These are phyloP conservation scores for Wickerhamomyces kurtzmanii DNA, from an alignment of 805 yeast genomes.

Conservation along the genomic window DNA sequence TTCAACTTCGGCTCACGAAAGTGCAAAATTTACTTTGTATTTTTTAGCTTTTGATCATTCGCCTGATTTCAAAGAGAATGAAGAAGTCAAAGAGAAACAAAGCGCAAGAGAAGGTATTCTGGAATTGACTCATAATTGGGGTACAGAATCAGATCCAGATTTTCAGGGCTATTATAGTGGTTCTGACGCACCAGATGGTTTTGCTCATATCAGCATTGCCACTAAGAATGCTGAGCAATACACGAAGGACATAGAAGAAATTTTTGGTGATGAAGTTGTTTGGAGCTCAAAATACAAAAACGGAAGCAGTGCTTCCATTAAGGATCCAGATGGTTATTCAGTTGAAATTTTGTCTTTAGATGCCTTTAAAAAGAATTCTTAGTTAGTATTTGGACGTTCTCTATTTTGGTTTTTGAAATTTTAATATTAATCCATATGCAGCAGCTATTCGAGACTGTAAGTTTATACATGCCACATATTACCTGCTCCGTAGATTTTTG, in stretches of 20 bases:
- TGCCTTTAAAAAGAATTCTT: no score
- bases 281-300: slow-evolving; percentile 52
- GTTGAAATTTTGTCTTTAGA: slow-evolving; percentile 71
- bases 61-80: slow-evolving; percentile 28
- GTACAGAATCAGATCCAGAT: slow-evolving; percentile 72
- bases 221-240: slow-evolving; percentile 51
- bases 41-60: slow-evolving; percentile 68
- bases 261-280: slow-evolving; percentile 38
- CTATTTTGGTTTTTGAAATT: no score
- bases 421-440: no score
- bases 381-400: no score
- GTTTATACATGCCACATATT: no score
- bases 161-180: slow-evolving; percentile 83
- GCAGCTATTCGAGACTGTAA: no score
- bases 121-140: slow-evolving; percentile 94
- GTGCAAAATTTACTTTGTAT: slow-evolving; percentile 76
- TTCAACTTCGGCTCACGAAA: slow-evolving; percentile 43
- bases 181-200: slow-evolving; percentile 72
- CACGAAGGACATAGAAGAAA: slow-evolving; percentile 36
- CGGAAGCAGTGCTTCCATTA: slow-evolving; percentile 60
- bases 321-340: slow-evolving; percentile 88
- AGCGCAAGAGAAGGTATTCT: slow-evolving; percentile 55
- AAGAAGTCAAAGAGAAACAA: slow-evolving; percentile 22
- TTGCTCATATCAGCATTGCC: slow-evolving; percentile 76
- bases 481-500: no score